Evolutionary conservation across 805 yeast species (phyloP), one percentile per base, ranked within the genome.

Genomic region (Yamadazyma akitaensis): DNA sequence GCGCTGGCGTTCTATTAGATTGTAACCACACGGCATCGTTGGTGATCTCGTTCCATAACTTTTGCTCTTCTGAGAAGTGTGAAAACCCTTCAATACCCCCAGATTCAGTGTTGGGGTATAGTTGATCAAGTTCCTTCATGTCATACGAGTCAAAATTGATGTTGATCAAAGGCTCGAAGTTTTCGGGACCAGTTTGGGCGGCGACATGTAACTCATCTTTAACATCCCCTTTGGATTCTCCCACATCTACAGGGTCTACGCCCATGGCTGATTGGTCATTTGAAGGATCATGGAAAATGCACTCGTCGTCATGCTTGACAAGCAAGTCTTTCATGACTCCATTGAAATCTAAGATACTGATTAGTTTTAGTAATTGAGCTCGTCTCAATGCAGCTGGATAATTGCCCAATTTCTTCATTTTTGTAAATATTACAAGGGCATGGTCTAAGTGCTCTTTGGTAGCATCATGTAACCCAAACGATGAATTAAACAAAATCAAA

Each of bases 401-500:
- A 58, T 86, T 86, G 1, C 94, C 94, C 42, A 85, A 64, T 47
- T 80, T 80, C 57, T 85, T 77, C 94, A 86, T 86, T 56, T 77
- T 81, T 2, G 88, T 84, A 55, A 86, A 84, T 5, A 85, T 78
- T 9, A 65, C 69, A 35, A 86, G 65, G 0, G 92, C 87, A 61
- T 85, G 89, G 59, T 85, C 91, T 44, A 86, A 64, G 58, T 85
- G 88, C 38, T 76, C 81, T 40, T 75, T 69, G 0, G 92, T 85
- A 25, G 86, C 88, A 21, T 84, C 88, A 58, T 85, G 88, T 6
- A 85, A 84, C 7, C 95, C 95, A 66, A 86, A 86, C 0, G 94
- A 84, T 1, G 89, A 83, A 60, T 84, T 86, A 61, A 85, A 85
- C 36, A 86, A 68, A 13, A 85, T 79, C 40, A 85, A 65, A 0